Base-by-base conservation (phyloP, 306 rosid genomes). In the Vachellia collinsii region DNA sequence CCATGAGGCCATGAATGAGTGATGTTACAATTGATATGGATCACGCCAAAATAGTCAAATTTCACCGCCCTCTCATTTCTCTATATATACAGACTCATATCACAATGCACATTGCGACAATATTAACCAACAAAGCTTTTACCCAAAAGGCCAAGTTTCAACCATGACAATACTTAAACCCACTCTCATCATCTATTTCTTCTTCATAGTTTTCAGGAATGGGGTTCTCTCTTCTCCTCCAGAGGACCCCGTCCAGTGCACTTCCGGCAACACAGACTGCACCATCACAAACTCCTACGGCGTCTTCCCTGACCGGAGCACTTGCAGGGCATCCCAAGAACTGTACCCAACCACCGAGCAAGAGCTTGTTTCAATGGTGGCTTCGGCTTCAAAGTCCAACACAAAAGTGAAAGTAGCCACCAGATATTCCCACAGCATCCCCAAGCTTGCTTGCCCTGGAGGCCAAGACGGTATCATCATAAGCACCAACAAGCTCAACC, bases 401-500 rank as follows among this genome's bases (percentile, higher is more conserved):
- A 56, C 29, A 19, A 56, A 56, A 56, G 63, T 56, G 29, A 56
- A 56, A 56, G 63, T 29, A 7, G 23, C 29, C 13, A 56, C 63
- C 11, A 56, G 34, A 56, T 56, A 56, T 20, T 56, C 63, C 34
- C 63, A 56, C 11, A 56, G 63, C 29, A 22, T 56, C 63, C 63
- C 63, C 23, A 56, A 56, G 25, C 29, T 56, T 8, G 63, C 63
- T n/a, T 56, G 63, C 34, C 63, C 63, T 8, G 63, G 63, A 56
- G 63, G 34, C 63, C 63, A 56, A 56, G 63, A 56, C 23, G 63
- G 63, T 2, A 20, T 56, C 63, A 7, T 56, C 8, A 56, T 56
- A 56, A 56, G 63, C 63, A 56, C 63, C 11, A 56, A 56, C 63
- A 56, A 56, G 11, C 63, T 56, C 34, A 56, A 56, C 63, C 63